Base-by-base conservation (phyloP, 1,284 basidiomycete genomes). In the Microbotryum silenes-acaulis region DNA sequence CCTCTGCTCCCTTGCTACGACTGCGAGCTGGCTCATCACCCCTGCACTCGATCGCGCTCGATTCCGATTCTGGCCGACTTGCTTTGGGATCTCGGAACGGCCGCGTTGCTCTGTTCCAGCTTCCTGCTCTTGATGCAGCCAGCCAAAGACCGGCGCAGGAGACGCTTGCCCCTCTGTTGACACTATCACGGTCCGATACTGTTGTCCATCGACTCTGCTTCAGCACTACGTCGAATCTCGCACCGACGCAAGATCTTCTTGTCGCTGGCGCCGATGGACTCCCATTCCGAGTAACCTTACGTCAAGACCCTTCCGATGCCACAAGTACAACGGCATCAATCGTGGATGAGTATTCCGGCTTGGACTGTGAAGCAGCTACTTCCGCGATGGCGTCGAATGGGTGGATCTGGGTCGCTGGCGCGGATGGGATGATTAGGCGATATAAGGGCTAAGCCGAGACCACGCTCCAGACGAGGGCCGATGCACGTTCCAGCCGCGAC, bases 201-300 rank as follows among this genome's bases (percentile, higher is more conserved):
- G 20, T 8, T 45, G 29, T 50, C 54, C 50, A 6, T 21, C 4
- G 46, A 56, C 18, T 27, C 45, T 18, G 9, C 51, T 56, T 31
- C 44, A 42, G 29, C 48, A 57, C 4, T 29, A 31, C 45, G 42
- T 3, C 14, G n/a, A 18, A 12, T 8, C 6, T 20, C n/a, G 5
- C 18, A 31, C 27, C 12, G 2, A 20, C 16, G 51, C 37, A 27
- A 21, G 29, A 56, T 4, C 47, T 71, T 0, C 50, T 71, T 4
- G 64, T 67, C 20, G 62, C 65, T 4, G 50, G 63, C 5, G 56
- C 62, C 18, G 69, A 70, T 47, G 70, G 70, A 2, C 61, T 71
- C 10, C 62, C 65, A 0, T 71, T 65, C 59, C 58, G 64, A 21
- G 57, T 58, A 1, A 6, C 27, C 2, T 14, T 69, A 29, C 23